These are phyloP conservation scores for Colletotrichum sp. DNA, from an alignment of 2,329 filamentous ascomycete genomes.

Conservation along the genomic window DNA sequence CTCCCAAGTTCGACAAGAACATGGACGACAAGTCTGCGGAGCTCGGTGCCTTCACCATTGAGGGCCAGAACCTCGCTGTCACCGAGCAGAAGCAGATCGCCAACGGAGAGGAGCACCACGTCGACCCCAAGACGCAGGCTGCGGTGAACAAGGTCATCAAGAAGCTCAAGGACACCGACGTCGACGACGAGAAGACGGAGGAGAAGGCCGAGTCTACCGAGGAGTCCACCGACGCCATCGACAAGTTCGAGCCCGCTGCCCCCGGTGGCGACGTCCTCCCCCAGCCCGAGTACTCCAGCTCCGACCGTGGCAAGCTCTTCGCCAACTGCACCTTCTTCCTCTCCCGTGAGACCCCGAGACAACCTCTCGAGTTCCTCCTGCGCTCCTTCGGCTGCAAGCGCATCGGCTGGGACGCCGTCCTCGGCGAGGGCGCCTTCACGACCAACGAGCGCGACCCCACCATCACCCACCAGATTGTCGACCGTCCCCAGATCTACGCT, in stretches of 20 bases:
- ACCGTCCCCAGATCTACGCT: constrained; percentile 78
- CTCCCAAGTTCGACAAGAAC: constrained; percentile 86
- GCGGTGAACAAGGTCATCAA: constrained; percentile 72
- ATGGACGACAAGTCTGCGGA: constrained; percentile 92
- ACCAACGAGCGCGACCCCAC: constrained; percentile 83
- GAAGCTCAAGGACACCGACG: constrained; percentile 64
- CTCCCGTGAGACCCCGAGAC: constrained; percentile 89
- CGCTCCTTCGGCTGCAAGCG: constrained; percentile 95
- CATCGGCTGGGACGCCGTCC: constrained; percentile 90
- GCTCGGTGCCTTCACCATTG: constrained; percentile 87
- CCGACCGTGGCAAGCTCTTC: constrained; percentile 77
- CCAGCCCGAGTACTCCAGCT: constrained; percentile 73
- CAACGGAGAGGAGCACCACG: constrained; percentile 55
- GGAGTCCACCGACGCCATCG: constrained; percentile 66
- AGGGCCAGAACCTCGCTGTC: constrained; percentile 69
- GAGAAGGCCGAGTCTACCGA: constrained; percentile 43
- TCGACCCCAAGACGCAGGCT: constrained; percentile 67
- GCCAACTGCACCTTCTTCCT: constrained; percentile 89
- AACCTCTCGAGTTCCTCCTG: constrained; percentile 89
- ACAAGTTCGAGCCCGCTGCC: constrained; percentile 88
- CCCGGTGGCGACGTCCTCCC: constrained; percentile 84
- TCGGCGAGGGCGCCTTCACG: constrained; percentile 92
- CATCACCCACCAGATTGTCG: constrained; percentile 97
- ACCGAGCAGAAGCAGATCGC: constrained; percentile 57
- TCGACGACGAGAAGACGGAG: constrained; percentile 45